A percentile compares a stretch with the other conserved stretches of the same genome.
phyloP scores from a whole-genome alignment of 1,139 yeast genomes.

The Suhomyces bokatorum region DNA sequence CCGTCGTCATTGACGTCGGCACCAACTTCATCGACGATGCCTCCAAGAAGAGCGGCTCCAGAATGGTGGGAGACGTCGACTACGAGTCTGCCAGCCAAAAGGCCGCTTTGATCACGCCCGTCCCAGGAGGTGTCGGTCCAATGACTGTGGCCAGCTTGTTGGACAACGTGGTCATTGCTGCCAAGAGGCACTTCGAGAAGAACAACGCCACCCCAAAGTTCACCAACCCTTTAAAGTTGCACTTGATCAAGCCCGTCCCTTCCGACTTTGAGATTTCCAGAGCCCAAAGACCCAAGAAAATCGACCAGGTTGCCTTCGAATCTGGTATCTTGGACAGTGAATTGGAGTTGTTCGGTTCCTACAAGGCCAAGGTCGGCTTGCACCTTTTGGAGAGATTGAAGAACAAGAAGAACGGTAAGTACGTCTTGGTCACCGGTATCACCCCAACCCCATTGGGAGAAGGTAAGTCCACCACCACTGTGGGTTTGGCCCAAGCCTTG shows the following conservation, averaged over 20 bases:
- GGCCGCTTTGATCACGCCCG: constrained; percentile 72
- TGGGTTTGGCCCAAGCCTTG: constrained; percentile 77
- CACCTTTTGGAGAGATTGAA: constrained; percentile 70
- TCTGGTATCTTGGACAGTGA: constrained; percentile 62
- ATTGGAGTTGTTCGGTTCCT: constrained; percentile 71
- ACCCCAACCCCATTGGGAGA: constrained; percentile 85
- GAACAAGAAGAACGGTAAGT: constrained; percentile 60
- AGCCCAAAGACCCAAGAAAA: constrained; percentile 68
- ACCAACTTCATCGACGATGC: constrained; percentile 71
- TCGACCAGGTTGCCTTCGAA: constrained; percentile 62
- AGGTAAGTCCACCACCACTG: constrained; percentile 79
- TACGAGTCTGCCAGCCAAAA: constrained; percentile 55
- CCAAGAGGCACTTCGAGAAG: constrained; percentile 53
- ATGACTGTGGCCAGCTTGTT: constrained; percentile 90
- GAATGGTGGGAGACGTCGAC: constrained; percentile 78
- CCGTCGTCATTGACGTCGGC: constrained; percentile 76
- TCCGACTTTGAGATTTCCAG: constrained; percentile 76
- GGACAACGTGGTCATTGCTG: constrained; percentile 83
- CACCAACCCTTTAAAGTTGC: constrained; percentile 52
- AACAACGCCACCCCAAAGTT: constrained; percentile 52
- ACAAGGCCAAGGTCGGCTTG: constrained; percentile 73
- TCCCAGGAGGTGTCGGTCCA: constrained; percentile 90
- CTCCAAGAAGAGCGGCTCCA: constrained; percentile 53
- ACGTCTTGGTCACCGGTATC: constrained; percentile 75
- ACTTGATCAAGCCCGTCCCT: constrained; percentile 61